Evolutionary conservation across 805 yeast genomes (phyloP).

Genomic region (Komagataella pseudopastoris): DNA sequence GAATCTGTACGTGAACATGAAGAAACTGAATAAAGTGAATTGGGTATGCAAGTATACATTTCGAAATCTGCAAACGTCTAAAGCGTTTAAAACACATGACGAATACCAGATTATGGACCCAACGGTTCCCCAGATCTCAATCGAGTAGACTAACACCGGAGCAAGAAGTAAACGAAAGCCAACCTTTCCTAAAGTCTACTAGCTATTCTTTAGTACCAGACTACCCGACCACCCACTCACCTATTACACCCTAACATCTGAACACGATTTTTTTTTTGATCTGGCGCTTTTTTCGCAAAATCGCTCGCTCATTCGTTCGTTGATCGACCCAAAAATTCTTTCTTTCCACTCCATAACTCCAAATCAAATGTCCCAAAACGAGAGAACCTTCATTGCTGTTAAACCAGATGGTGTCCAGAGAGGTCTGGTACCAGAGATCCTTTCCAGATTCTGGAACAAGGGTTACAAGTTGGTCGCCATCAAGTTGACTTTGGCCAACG

Average conservation of each 20-base stretch:
- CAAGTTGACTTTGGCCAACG: slow-evolving; percentile 82
- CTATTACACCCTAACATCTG: not conserved
- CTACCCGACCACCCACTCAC: not conserved
- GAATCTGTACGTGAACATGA: no score
- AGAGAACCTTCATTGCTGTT: slow-evolving; percentile 86
- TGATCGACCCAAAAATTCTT: not conserved
- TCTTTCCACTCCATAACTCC: not conserved
- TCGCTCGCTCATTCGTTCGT: not conserved
- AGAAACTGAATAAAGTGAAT: no score
- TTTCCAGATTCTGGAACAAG: slow-evolving; percentile 90
- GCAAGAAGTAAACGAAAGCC: no score
- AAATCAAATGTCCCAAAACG: slow-evolving; percentile 39
- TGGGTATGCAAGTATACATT: no score
- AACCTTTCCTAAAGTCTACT: no score
- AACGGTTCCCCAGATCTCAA: no score
- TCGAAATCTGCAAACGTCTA: no score
- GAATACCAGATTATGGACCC: no score
- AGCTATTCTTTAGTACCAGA: no score
- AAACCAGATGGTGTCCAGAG: slow-evolving; percentile 99
- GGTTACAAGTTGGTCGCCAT: slow-evolving; percentile 96
- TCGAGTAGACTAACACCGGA: no score
- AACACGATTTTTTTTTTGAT: not conserved
- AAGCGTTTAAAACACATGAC: no score
- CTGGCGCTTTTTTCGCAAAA: not conserved
- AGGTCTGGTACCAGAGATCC: slow-evolving; percentile 82